Base-by-base conservation (phyloP, 768 basidiomycete genomes). In the Leccinellum albellum region DNA sequence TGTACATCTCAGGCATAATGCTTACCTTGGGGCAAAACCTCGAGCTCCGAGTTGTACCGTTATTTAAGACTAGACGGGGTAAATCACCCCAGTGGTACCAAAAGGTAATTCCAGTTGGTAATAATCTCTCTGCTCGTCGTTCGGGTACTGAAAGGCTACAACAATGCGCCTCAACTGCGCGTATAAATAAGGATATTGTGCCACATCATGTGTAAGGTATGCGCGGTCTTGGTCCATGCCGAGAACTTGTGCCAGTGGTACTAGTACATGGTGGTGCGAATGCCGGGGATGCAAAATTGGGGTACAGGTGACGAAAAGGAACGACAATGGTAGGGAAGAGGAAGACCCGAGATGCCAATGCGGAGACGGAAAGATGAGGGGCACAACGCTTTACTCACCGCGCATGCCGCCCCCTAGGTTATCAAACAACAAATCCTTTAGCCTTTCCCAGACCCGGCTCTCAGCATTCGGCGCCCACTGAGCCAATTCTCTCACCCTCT, bases 361-460 rank as follows among this genome's bases (percentile, higher is more conserved):
- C 47, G 50, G 28, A 59, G 40, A 54, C 33, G 26, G 48, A 51
- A 31, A 47, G 7, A 14, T 4, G 26, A n/a, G 31, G 32, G 44
- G 28, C 48, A 50, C 29, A 48, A 20, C 48, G 20, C 45, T 50
- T 66, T 47, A 70, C 66, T 55, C 68, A 61, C 61, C 60, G 12
- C 58, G 66, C 29, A 57, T 15, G 48, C 58, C 51, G 13, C 56
- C 56, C 9, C 60, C 61, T 33, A 73, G 46, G 23, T 65, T 67
- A 49, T 73, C 67, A 59, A 66, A 67, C 20, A 71, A 56, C 58
- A 70, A 52, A 55, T 67, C 69, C 51, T 64, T 73, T 57, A 70
- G 51, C 55, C 55, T 65, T 46, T 60, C 67, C 69, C 67, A 70
- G 26, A 73, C 57, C 28, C 60, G 63, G 32, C 28, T 62, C 26